Base-by-base conservation (phyloP, 139 green algal genomes). In the Axilococcus clingmanii region DNA sequence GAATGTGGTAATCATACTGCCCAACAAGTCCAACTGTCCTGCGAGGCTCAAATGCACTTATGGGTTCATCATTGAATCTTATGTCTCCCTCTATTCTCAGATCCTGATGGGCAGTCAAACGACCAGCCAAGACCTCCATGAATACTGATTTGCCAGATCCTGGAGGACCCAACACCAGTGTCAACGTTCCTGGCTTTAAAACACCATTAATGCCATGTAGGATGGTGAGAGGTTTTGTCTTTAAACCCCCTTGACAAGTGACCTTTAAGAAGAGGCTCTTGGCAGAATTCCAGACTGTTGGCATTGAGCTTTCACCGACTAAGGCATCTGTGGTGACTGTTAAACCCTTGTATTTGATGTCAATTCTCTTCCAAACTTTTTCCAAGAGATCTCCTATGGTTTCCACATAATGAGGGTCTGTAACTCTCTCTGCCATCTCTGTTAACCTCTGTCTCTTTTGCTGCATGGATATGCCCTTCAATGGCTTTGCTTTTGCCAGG, bases 1-100 rank as follows among this genome's bases (percentile, higher is more conserved):
- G 67, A 33, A 88, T 82, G 71, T 91, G 76, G 30, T 74, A 50
- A 64, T 87, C 78, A 30, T 71, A 56, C 56, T 88, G 74, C 17
- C 81, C 67, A 14, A 87, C 75, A 27, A 77, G 65, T 5, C 69
- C 73, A 25, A 63, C 59, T 3, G 71, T 80, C 29, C 75, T 67
- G 28, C 67, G 63, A 20, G 82, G 55, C 7, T 67, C 49, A 58
- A 89, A 84, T 12, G 81, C 64, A 43, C 68, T 55, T 24, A 27
- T 55, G 33, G 58, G 9, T 34, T 37, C 50, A 6, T 77, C 81
- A 52, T 89, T 89, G 80, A 87, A 89, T 30, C 38, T 66, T 12
- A 89, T 46, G 3, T 52, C 37, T 23, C 78, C 78, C 3, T 34
- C 41, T 11, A 61, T 40, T 6, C 48, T 38, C 7, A 75, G 45